These are phyloP conservation scores for Phialophora expanda DNA, from an alignment of 2,329 filamentous ascomycete species.

Conservation along the genomic window DNA sequence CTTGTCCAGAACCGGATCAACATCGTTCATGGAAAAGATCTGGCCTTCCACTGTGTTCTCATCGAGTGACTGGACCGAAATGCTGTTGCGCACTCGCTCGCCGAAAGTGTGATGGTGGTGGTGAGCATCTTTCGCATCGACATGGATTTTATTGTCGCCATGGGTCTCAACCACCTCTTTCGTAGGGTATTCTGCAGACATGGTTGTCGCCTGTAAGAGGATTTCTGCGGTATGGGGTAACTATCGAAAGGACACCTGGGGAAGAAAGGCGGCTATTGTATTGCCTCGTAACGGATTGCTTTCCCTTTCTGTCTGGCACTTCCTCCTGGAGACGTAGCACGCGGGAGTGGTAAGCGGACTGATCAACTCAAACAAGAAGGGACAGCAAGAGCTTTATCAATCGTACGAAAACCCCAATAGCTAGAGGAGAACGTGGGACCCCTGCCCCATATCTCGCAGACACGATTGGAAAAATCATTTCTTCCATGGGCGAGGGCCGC, in stretches of 20 bases:
- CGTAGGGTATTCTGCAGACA: slow-evolving; percentile 21
- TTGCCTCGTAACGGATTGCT: neutral
- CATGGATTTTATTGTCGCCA: slow-evolving; percentile 1
- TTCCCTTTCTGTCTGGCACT: neutral
- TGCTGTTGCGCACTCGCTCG: slow-evolving; percentile 31
- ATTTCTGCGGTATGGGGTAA: neutral
- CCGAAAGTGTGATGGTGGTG: slow-evolving; percentile 18
- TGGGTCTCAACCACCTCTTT: slow-evolving; percentile 16
- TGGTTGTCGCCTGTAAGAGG: neutral
- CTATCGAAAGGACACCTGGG: neutral
- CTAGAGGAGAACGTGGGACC: neutral
- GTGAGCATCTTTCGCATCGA: slow-evolving; percentile 13
- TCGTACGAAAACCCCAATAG: neutral
- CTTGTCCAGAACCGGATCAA: slow-evolving; percentile 48
- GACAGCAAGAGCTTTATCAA: slow-evolving; percentile 10
- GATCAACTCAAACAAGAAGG: slow-evolving; percentile 1
- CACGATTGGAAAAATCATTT: slow-evolving; percentile 5
- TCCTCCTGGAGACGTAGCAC: neutral
- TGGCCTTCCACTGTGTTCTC: slow-evolving; percentile 33
- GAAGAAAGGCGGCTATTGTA: neutral
- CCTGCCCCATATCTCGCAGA: slow-evolving; percentile 2
- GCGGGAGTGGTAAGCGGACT: neutral
- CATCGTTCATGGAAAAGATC: slow-evolving; percentile 37
- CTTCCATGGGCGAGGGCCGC: neutral
- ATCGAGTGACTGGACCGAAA: slow-evolving; percentile 26